These are phyloP conservation scores for Huntiella bhutanensis DNA, from an alignment of 2,329 filamentous ascomycete genomes.

Conservation along the genomic window DNA sequence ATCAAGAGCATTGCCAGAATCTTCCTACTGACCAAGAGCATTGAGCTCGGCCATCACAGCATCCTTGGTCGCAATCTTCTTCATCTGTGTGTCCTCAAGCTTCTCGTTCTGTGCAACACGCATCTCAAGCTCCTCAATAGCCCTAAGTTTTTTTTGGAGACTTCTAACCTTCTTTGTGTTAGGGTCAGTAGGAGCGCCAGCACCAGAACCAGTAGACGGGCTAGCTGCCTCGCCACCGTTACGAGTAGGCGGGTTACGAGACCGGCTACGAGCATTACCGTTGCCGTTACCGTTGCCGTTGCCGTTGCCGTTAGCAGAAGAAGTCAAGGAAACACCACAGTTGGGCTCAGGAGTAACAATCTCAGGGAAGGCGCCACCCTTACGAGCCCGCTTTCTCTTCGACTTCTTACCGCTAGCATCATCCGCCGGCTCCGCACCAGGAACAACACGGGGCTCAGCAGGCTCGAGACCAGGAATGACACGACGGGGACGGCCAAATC, in stretches of 20 bases:
- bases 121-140: slow-evolving; percentile 98
- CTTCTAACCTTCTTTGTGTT: slow-evolving; percentile 88
- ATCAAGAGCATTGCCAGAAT: slow-evolving; percentile 25
- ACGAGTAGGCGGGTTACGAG: slow-evolving; percentile 25
- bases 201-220: slow-evolving; percentile 12
- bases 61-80: slow-evolving; percentile 87
- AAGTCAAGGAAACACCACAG: slow-evolving; percentile 28
- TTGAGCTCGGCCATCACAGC: slow-evolving; percentile 70
- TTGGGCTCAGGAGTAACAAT: slow-evolving; percentile 32
- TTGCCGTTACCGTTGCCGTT: slow-evolving; percentile 20
- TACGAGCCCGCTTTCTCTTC: slow-evolving; percentile 95
- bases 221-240: not conserved
- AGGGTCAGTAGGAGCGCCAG: slow-evolving; percentile 35
- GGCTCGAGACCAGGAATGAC: slow-evolving; percentile 76
- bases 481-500: slow-evolving; percentile 60
- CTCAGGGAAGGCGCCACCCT: slow-evolving; percentile 55
- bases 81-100: slow-evolving; percentile 92
- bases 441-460: slow-evolving; percentile 47
- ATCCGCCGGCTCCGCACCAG: slow-evolving; percentile 46
- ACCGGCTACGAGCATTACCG: slow-evolving; percentile 32
- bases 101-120: slow-evolving; percentile 85
- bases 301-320: slow-evolving; percentile 25
- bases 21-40: slow-evolving; percentile 25
- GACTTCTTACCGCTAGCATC: slow-evolving; percentile 82
- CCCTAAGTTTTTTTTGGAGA: slow-evolving; percentile 89